phyloP scores from a whole-genome alignment of 2,329 filamentous ascomycete species.

The Hypoxylon sp. region DNA sequence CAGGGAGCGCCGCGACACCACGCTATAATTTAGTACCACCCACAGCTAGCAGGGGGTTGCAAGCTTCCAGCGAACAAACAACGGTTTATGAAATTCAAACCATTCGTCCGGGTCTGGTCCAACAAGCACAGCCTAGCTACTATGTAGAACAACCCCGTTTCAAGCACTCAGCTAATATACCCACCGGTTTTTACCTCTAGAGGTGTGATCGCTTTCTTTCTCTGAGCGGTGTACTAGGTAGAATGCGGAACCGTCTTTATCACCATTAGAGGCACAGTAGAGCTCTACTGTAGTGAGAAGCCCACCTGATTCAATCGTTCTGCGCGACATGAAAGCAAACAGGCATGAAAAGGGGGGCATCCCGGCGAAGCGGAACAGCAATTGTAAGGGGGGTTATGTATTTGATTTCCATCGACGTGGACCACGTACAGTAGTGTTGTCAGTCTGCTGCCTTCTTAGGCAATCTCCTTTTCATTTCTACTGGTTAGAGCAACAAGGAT shows the following conservation, averaged over 20 bases:
- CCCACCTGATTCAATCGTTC: constrained; percentile 24
- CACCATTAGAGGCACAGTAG: too few species aligned
- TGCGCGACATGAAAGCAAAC: constrained; percentile 18
- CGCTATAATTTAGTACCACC: constrained; percentile 6
- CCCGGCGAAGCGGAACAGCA: constrained; percentile 19
- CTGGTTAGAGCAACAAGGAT: not conserved
- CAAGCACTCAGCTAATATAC: constrained; percentile 9
- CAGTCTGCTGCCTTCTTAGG: too few species aligned
- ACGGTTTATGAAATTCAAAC: constrained; percentile 17
- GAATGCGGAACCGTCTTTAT: constrained; percentile 21
- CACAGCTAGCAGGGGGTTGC: constrained; percentile 14
- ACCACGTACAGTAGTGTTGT: too few species aligned
- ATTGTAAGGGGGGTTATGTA: not conserved
- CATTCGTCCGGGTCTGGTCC: constrained; percentile 29
- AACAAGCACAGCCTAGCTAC: constrained; percentile 12
- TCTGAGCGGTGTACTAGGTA: too few species aligned
- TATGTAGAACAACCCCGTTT: constrained; percentile 18
- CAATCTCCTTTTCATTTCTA: too few species aligned
- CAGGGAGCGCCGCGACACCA: too few species aligned
- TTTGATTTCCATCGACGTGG: too few species aligned
- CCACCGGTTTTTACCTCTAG: not conserved
- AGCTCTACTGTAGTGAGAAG: too few species aligned
- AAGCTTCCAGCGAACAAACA: constrained; percentile 7
- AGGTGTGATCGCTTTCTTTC: constrained; percentile 26
- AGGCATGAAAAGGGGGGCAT: constrained; percentile 2